These are phyloP conservation scores for Melastoma candidum DNA, from an alignment of 441 rosid genomes.

Conservation along the genomic window DNA sequence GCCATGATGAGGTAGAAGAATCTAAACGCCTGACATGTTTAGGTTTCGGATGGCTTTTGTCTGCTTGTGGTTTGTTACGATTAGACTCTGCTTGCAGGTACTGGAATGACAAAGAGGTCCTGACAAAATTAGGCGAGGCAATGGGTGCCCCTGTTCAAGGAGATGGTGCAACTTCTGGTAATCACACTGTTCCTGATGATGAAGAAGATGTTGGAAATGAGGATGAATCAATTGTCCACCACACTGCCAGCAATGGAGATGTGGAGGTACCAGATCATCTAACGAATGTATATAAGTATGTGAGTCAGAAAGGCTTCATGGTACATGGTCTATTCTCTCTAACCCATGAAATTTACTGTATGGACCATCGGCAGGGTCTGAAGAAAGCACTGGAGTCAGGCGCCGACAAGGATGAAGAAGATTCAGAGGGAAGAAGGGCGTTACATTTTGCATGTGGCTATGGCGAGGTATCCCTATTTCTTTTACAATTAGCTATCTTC, in stretches of 20 bases:
- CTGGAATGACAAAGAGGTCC: constrained; percentile 88
- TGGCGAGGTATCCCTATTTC: constrained; percentile 56
- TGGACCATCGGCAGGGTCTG: constrained; percentile 43
- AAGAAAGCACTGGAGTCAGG: constrained; percentile 78
- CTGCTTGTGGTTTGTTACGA: background rate
- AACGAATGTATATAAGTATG: too few relatives aligned
- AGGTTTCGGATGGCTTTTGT: too few relatives aligned
- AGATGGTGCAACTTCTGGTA: constrained; percentile 55
- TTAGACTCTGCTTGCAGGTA: constrained; percentile 38
- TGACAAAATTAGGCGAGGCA: constrained; percentile 93
- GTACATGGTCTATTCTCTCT: background rate
- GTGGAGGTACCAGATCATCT: constrained; percentile 44
- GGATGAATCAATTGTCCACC: constrained; percentile 82
- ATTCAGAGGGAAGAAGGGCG: constrained; percentile 95
- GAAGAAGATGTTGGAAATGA: constrained; percentile 66
- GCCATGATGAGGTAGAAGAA: constrained; percentile 82
- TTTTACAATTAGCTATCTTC: too few relatives aligned
- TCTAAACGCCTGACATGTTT: background rate
- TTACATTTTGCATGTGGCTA: constrained; percentile 99
- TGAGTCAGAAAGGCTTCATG: too few relatives aligned
- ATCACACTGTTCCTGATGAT: constrained; percentile 46
- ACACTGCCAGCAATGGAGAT: constrained; percentile 92
- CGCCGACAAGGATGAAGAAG: constrained; percentile 91
- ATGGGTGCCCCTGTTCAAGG: constrained; percentile 79
- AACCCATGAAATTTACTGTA: background rate